phyloP scores from a whole-genome alignment of 2,329 filamentous ascomycete species.

The Diplodia sapinea region DNA sequence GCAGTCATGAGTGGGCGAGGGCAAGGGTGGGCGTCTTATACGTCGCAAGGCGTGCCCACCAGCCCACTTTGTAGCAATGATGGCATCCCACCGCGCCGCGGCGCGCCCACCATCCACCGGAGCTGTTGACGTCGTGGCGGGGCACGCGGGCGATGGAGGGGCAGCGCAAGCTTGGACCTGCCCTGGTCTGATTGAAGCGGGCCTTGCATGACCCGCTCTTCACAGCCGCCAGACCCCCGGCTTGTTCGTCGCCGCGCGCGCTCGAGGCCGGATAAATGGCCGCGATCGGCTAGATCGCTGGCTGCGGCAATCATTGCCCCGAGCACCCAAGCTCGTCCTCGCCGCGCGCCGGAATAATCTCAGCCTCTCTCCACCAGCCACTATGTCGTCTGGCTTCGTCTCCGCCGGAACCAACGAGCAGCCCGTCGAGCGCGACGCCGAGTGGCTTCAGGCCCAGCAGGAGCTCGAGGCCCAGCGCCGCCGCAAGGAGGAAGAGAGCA shows the following conservation, averaged over 20 bases:
- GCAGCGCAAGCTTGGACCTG: slow-evolving; percentile 20
- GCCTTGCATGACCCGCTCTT: slow-evolving; percentile 1
- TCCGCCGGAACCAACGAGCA: slow-evolving; percentile 35
- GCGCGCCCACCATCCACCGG: slow-evolving; percentile 4
- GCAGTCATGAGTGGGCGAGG: slow-evolving; percentile 4
- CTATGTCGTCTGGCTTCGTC: slow-evolving; percentile 34
- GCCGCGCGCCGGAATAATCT: not conserved
- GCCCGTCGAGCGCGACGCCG: slow-evolving; percentile 56
- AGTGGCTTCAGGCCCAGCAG: slow-evolving; percentile 69
- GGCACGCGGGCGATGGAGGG: slow-evolving; percentile 14
- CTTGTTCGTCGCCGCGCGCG: too few species aligned
- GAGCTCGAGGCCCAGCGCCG: slow-evolving; percentile 67
- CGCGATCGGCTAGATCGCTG: not conserved
- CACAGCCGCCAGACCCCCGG: too few species aligned
- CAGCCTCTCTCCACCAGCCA: slow-evolving; percentile 2
- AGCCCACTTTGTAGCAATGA: slow-evolving; percentile 12
- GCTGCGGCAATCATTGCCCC: slow-evolving; percentile 2
- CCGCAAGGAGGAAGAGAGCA: slow-evolving; percentile 59
- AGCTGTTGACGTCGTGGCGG: slow-evolving; percentile 7
- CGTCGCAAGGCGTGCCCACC: not conserved
- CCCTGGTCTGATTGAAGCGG: not conserved
- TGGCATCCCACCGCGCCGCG: slow-evolving; percentile 13
- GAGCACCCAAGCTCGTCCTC: not conserved
- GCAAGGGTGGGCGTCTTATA: slow-evolving; percentile 25
- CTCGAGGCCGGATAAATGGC: slow-evolving; percentile 4